phyloP scores from a whole-genome alignment of 441 rosid genomes.

The Bruguiera hainesii region DNA sequence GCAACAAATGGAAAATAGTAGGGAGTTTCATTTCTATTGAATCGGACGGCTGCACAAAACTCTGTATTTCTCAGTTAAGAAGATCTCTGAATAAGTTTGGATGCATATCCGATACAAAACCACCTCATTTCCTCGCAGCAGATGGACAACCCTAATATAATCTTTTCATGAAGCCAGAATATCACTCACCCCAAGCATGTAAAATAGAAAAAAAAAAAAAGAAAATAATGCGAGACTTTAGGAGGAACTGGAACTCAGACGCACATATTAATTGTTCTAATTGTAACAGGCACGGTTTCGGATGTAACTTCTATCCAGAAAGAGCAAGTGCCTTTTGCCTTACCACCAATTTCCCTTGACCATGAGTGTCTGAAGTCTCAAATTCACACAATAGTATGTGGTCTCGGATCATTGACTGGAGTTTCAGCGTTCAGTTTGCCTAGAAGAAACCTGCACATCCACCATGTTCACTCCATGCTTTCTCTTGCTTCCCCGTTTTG shows the following conservation, averaged over 20 bases:
- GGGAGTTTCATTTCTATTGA: slow-evolving; percentile 19
- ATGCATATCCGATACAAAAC: slow-evolving; percentile 29
- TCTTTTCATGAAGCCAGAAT: slow-evolving; percentile 17
- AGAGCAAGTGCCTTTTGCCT: slow-evolving; percentile 15
- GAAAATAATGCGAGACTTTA: slow-evolving; percentile 12
- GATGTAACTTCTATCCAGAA: slow-evolving; percentile 20
- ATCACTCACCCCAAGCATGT: slow-evolving; percentile 29
- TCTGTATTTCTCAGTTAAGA: slow-evolving; percentile 27
- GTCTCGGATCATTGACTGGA: neutral
- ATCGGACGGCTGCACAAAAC: slow-evolving; percentile 18
- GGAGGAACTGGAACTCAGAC: slow-evolving; percentile 23
- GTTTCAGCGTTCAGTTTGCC: slow-evolving; percentile 44
- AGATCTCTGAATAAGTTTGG: slow-evolving; percentile 35
- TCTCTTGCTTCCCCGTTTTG: slow-evolving; percentile 66
- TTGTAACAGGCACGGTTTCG: slow-evolving; percentile 17
- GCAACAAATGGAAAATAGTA: slow-evolving; percentile 20
- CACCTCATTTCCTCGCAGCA: slow-evolving; percentile 14
- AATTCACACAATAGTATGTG: slow-evolving; percentile 21
- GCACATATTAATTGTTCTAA: slow-evolving; percentile 20
- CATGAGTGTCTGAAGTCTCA: slow-evolving; percentile 17
- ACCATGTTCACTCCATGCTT: slow-evolving; percentile 59
- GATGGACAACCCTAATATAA: slow-evolving; percentile 15
- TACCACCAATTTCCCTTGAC: slow-evolving; percentile 14
- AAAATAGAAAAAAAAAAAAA: neutral
- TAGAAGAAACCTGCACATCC: slow-evolving; percentile 40